phyloP scores from a whole-genome alignment of 495 filamentous ascomycete genomes.

The Penicillium desertorum region DNA sequence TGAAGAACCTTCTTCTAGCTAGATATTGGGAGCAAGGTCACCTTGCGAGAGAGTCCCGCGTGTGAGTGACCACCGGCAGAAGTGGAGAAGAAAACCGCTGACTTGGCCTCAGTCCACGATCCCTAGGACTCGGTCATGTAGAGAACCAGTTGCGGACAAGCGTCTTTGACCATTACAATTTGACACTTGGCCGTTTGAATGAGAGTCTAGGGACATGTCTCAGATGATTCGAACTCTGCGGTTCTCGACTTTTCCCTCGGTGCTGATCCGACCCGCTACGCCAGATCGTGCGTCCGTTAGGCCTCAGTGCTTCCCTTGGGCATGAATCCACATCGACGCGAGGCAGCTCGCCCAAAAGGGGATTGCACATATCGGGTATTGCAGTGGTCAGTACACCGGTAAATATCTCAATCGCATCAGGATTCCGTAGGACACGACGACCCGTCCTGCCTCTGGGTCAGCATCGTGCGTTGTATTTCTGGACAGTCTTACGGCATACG shows the following conservation, averaged over 20 bases:
- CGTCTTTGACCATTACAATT: constrained; percentile 58
- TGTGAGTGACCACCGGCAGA: constrained; percentile 30
- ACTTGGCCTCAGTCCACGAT: constrained; percentile 34
- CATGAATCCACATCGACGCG: constrained; percentile 21
- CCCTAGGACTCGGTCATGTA: constrained; percentile 27
- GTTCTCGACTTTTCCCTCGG: constrained; percentile 11
- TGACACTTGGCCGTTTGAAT: constrained; percentile 70
- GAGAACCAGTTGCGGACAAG: constrained; percentile 35
- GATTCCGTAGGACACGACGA: neutral
- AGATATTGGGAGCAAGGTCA: constrained; percentile 56
- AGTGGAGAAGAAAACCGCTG: constrained; percentile 15
- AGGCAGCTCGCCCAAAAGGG: constrained; percentile 21
- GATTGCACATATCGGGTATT: constrained; percentile 7
- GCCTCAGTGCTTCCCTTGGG: constrained; percentile 28
- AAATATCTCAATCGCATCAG: neutral
- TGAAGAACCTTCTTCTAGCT: constrained; percentile 70
- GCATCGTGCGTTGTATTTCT: neutral
- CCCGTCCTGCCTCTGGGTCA: constrained; percentile 3
- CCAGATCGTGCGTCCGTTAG: constrained; percentile 22
- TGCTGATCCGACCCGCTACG: constrained; percentile 24
- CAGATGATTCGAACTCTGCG: constrained; percentile 40
- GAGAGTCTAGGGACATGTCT: constrained; percentile 68
- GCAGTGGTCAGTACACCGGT: constrained; percentile 3
- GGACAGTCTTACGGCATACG: neutral
- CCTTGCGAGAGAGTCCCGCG: constrained; percentile 34